Base-by-base conservation (phyloP, 1,284 basidiomycete species). In the Microbotryum scabiosae region DNA sequence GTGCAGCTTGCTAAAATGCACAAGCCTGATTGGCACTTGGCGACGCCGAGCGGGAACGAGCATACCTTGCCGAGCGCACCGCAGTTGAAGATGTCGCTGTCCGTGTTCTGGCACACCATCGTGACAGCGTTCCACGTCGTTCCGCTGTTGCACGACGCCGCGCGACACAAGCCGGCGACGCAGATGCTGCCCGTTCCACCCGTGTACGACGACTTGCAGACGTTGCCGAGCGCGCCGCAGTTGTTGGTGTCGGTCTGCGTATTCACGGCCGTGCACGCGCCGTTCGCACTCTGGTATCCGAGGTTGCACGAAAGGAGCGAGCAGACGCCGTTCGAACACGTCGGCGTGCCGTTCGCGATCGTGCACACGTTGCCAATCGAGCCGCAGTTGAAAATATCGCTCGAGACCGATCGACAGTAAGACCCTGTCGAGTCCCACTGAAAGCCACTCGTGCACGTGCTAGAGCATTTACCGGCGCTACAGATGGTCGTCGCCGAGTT, bases 361-460 rank as follows among this genome's bases (percentile, higher is more conserved):
- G 59, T 28, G 62, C 66, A 65, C 5, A 56, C 62, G 7, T 52
- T 46, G 20, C 60, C 63, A 56, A 65, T n/a, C 2, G 60, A 18
- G 16, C 68, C 68, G 59, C 66, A 61, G 51, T 25, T 32, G 49
- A 50, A 23, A 46, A 47, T 41, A 16, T 51, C 51, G 51, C 20
- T 51, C 18, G 32, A 44, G 18, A 54, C 54, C 16, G 54, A 36
- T 10, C 47, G 47, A 36, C 59, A 61, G n/a, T 16, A 28, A 10
- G 25, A 28, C 16, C 26, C 25, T 32, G 52, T 57, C 14, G 36
- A 5, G 48, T 46, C 45, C 18, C 30, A 36, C 7, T 41, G 55
- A 30, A 26, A 51, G 9, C 51, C 51, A 23, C 9, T 30, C 21
- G 18, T 30, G 30, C 51, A 51, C 9, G 51, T 51, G n/a, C 25